Evolutionary conservation across 768 basidiomycete species (phyloP).

Genomic region (Cystobasidium onofrii): DNA sequence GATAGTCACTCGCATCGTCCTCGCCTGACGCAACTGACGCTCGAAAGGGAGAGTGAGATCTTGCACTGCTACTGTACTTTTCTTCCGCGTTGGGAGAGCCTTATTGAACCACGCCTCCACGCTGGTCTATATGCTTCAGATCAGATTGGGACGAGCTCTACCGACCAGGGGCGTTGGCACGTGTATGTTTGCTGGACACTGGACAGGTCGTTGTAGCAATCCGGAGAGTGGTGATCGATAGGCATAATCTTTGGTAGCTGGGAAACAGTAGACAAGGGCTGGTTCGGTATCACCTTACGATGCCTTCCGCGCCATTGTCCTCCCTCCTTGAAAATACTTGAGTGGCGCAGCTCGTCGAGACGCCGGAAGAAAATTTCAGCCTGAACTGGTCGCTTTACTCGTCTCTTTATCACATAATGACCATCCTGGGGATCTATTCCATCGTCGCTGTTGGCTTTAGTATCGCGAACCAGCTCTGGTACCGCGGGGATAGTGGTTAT

Average conservation of each 20-base stretch:
- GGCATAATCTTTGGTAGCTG: constrained; percentile 7
- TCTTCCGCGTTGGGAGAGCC: no score
- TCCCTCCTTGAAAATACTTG: constrained; percentile 1
- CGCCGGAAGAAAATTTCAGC: constrained; percentile 5
- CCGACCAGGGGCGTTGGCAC: no score
- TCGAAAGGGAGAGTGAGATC: no score
- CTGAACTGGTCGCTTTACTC: constrained; percentile 4
- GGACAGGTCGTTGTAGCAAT: constrained; percentile 1
- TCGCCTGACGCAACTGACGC: no score
- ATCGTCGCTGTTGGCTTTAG: background rate
- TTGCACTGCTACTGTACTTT: no score
- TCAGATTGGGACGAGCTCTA: no score
- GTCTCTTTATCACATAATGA: constrained; percentile 6
- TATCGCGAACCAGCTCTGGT: background rate
- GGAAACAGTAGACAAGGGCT: constrained; percentile 2
- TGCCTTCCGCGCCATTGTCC: constrained; percentile 3
- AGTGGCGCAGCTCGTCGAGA: background rate
- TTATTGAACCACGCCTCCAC: no score
- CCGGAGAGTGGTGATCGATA: constrained; percentile 1
- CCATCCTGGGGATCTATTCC: constrained; percentile 6
- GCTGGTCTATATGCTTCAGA: no score
- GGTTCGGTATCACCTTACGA: constrained; percentile 7
- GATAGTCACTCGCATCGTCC: no score
- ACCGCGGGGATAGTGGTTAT: background rate
- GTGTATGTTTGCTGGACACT: background rate